Percentiles rank a stretch among this genome's conserved stretches.
phyloP scores from a whole-genome alignment of 1,284 basidiomycete species.

The Volvariella volvacea region DNA sequence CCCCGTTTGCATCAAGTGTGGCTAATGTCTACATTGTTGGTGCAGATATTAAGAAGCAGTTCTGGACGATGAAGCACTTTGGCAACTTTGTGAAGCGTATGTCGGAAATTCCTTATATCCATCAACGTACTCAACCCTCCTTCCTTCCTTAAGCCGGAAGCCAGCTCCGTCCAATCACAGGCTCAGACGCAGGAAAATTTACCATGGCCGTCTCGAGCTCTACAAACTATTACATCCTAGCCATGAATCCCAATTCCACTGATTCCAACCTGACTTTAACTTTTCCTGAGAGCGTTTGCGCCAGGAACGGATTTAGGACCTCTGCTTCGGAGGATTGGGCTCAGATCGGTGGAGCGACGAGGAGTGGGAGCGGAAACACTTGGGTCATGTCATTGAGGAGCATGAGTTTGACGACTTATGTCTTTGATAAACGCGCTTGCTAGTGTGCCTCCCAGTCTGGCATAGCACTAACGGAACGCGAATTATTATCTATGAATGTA shows the following conservation, averaged over 20 bases:
- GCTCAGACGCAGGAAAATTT: slow-evolving; percentile 21
- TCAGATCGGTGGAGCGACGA: slow-evolving; percentile 16
- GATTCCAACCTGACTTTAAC: slow-evolving; percentile 24
- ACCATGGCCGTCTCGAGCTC: slow-evolving; percentile 23
- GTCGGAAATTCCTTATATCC: slow-evolving; percentile 7
- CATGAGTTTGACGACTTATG: slow-evolving; percentile 30
- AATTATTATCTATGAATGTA: not conserved
- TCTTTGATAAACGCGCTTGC: slow-evolving; percentile 22
- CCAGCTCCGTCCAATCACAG: slow-evolving; percentile 24
- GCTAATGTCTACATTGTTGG: not conserved
- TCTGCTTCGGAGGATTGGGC: slow-evolving; percentile 29
- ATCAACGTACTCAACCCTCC: not conserved
- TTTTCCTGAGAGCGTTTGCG: slow-evolving; percentile 27
- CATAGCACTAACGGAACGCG: slow-evolving; percentile 1
- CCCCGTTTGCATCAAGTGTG: too few relatives aligned
- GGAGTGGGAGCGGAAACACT: slow-evolving; percentile 12
- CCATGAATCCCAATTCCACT: slow-evolving; percentile 27
- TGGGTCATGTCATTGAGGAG: slow-evolving; percentile 22
- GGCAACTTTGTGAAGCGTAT: slow-evolving; percentile 32
- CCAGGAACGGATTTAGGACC: slow-evolving; percentile 22
- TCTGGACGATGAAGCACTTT: slow-evolving; percentile 33
- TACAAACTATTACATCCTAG: slow-evolving; percentile 22
- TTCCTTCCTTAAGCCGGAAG: slow-evolving; percentile 25
- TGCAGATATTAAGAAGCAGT: slow-evolving; percentile 31
- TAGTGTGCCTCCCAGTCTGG: too few relatives aligned